Evolutionary conservation across 2,329 filamentous ascomycete species (phyloP).

Genomic region (Colletotrichum camelliae): DNA sequence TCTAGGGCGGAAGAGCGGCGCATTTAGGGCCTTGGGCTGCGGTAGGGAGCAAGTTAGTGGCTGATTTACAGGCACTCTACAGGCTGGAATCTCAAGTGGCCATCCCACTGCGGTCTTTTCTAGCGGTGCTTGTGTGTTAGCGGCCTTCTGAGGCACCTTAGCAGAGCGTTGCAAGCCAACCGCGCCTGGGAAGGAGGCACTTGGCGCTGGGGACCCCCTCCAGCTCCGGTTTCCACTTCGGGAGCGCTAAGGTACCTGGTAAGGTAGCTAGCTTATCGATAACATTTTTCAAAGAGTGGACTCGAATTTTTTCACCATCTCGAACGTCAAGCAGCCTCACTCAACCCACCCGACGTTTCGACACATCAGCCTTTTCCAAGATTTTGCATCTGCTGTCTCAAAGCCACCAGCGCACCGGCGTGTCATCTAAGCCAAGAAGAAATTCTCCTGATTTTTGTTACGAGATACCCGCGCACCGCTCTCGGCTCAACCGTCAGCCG

Average conservation of each 20-base stretch:
- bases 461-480: not conserved
- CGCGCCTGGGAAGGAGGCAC: not conserved
- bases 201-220: not conserved
- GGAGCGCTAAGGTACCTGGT: not conserved
- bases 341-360: not conserved
- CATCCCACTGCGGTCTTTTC: not conserved
- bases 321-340: not conserved
- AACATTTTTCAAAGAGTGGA: not conserved
- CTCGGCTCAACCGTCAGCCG: not conserved
- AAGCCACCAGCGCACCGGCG: not conserved
- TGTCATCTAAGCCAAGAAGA: not conserved
- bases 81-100: not conserved
- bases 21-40: not conserved
- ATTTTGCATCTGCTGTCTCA: not conserved
- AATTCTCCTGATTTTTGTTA: not conserved
- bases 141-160: not conserved
- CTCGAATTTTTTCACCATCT: conserved; percentile 17
- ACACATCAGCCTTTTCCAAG: not conserved
- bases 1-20: not conserved
- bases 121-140: not conserved
- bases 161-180: not conserved
- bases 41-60: not conserved
- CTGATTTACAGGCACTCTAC: not conserved
- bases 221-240: not conserved
- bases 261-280: conserved; percentile 19